Conservation (phyloP, 2,329 filamentous ascomycete genomes). For the Microsporum canis region DNA sequence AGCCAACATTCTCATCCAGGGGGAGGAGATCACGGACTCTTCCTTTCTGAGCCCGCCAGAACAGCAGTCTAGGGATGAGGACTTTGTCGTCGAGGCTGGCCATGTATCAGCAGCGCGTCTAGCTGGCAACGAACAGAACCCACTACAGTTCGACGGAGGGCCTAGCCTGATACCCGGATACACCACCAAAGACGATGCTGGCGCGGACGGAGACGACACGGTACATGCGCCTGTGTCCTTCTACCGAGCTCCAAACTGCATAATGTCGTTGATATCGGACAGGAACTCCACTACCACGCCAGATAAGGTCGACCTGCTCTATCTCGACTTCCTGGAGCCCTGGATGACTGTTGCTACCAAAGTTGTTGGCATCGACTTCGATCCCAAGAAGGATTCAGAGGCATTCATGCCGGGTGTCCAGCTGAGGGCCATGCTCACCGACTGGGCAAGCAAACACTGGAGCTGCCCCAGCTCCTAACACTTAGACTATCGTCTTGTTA, state of each 20-base stretch:
- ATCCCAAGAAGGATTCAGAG: constrained; percentile 38
- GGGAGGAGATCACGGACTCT: constrained; percentile 14
- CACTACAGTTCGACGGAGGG: constrained; percentile 6
- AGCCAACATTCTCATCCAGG: constrained; percentile 37
- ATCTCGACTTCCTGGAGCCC: constrained; percentile 79
- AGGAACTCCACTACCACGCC: constrained; percentile 31
- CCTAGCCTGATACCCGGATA: constrained; percentile 57
- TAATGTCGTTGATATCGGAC: constrained; percentile 53
- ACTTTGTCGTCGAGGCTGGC: constrained; percentile 15
- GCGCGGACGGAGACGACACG: constrained; percentile 80
- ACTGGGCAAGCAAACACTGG: constrained; percentile 51
- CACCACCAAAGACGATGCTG: constrained; percentile 76
- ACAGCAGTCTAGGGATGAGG: constrained; percentile 25
- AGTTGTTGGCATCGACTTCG: constrained; percentile 43
- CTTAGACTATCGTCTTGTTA: not conserved
- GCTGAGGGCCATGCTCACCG: constrained; percentile 47
- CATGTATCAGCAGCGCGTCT: not conserved
- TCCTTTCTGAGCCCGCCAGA: constrained; percentile 36
- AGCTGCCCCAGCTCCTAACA: constrained; percentile 18
- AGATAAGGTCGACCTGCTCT: constrained; percentile 73
- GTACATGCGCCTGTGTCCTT: constrained; percentile 63
- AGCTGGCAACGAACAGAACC: constrained; percentile 4
- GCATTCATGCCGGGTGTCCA: constrained; percentile 43
- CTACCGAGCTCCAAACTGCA: constrained; percentile 70
- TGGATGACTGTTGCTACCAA: constrained; percentile 68